Evolutionary conservation across 129 eudicot genomes (phyloP).

Genomic region (Saussurea involucrata): DNA sequence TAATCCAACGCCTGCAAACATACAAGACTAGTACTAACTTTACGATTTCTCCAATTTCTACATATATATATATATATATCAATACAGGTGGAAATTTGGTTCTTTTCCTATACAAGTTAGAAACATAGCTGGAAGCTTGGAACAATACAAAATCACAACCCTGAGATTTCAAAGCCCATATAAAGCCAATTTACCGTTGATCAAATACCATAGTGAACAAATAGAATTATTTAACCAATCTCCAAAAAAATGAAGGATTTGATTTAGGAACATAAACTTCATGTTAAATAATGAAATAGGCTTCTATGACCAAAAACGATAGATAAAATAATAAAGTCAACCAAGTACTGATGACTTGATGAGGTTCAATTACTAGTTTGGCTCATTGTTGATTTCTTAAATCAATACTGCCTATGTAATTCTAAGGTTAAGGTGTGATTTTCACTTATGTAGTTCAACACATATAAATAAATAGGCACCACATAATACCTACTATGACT

Average conservation of each 20-base stretch:
- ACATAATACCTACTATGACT: background rate
- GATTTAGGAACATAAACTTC: background rate
- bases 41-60: conserved; percentile 9
- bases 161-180: too few species aligned
- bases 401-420: background rate
- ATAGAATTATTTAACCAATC: background rate
- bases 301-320: background rate
- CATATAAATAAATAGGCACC: background rate
- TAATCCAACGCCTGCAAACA: conserved; percentile 84
- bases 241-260: background rate
- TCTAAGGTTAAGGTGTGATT: background rate
- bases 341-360: background rate
- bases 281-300: background rate
- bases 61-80: background rate
- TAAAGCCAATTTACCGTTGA: background rate
- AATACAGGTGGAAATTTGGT: background rate
- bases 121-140: background rate
- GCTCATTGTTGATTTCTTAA: background rate
- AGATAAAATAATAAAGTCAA: background rate
- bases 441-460: background rate
- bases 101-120: background rate
- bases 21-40: conserved; percentile 7
- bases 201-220: background rate
- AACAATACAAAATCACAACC: background rate
- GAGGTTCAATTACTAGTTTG: background rate